phyloP scores from a whole-genome alignment of 768 basidiomycete genomes.

The Cytidiella melzeri region DNA sequence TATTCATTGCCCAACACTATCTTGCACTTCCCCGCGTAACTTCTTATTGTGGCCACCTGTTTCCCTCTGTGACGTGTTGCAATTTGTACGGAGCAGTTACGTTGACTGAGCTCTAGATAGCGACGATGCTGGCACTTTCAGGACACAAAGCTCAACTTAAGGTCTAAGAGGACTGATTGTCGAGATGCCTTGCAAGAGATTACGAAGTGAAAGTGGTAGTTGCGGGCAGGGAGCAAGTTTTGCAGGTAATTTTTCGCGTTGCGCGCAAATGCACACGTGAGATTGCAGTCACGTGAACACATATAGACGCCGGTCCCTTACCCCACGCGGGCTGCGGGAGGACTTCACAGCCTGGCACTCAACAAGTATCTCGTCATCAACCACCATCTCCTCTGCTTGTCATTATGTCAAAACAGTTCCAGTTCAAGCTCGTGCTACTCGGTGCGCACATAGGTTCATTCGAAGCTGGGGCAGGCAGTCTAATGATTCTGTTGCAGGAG shows the following conservation, averaged over 20 bases:
- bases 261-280: background rate
- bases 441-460: conserved; percentile 44
- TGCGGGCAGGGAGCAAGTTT: conserved; percentile 5
- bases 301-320: background rate
- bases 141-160: conserved; percentile 14
- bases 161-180: conserved; percentile 31
- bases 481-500: conserved; percentile 46
- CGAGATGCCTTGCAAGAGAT: conserved; percentile 8
- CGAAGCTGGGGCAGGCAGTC: background rate
- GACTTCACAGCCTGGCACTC: conserved; percentile 8
- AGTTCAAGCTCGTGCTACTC: conserved; percentile 95
- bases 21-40: background rate
- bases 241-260: conserved; percentile 11
- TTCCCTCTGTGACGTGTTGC: conserved; percentile 7
- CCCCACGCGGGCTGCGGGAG: background rate
- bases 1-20: conserved; percentile 52
- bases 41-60: background rate
- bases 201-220: conserved; percentile 17
- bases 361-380: background rate
- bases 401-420: conserved; percentile 85
- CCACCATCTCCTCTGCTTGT: conserved; percentile 23
- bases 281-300: background rate
- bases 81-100: background rate
- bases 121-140: background rate
- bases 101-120: background rate